Evolutionary conservation across 2,329 filamentous ascomycete species (phyloP), one percentile per base, ranked within the genome.

Genomic region (Neonectria neomacrospora): DNA sequence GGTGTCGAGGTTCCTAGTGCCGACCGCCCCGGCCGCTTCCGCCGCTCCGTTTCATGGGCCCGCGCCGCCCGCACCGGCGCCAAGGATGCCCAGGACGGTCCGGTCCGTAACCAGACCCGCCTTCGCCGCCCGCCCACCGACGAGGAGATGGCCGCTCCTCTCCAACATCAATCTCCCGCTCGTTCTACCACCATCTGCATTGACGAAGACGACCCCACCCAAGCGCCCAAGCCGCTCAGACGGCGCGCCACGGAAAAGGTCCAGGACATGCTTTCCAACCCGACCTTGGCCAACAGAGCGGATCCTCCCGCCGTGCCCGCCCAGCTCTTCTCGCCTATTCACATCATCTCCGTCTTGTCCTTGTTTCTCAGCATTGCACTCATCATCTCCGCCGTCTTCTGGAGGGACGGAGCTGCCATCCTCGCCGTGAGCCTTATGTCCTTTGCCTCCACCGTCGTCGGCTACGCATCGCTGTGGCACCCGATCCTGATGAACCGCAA

Each of bases 391-490:
- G 82, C 83, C 0, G 71, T 76, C 3, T 39, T 77, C 12, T 79
- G 82, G 64, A 59, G 79, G 18, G 77, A 79, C 54, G 77, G 76
- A 7, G 71, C 72, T 18, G 77, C 76, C 7, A 74, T 78, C 26
- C 57, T 79, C 16, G 84, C 87, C 22, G 80, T 88, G 10, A 74
- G 77, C 0, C 77, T 84, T 26, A 83, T 90, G 58, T 84, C 85
- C 9, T 58, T 83, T 10, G 82, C 85, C 2, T 85, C 85, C 18
- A 84, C 80, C 16, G 76, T 88, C 2, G 82, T 85, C 3, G 85
- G 88, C 22, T 82, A 84, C 63, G 87, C 87, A 9, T 86, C 85
- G 3, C 83, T 81, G 73, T 90, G 88, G 87, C 77, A 78, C 34
- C 85, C 87, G 0, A 77, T 83, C 10, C 79, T 89, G 20, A 85